phyloP scores from a whole-genome alignment of 2,329 filamentous ascomycete species.

The Tolypocladium ovalisporum region DNA sequence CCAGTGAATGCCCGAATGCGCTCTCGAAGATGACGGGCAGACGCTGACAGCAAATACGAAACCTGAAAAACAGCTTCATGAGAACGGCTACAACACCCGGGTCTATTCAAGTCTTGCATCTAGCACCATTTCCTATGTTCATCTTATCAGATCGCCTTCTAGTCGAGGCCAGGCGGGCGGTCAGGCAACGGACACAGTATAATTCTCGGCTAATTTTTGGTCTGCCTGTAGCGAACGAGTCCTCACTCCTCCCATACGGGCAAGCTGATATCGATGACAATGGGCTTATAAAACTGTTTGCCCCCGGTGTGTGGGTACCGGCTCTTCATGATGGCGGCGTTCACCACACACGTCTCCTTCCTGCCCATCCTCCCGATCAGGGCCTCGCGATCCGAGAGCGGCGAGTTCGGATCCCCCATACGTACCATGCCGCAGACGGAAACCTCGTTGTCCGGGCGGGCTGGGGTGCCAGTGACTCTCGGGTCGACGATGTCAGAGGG shows the following conservation, averaged over 20 bases:
- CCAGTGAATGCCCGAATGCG: background rate
- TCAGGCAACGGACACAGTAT: too few species aligned
- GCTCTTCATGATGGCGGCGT: constrained; percentile 63
- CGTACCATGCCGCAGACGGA: background rate
- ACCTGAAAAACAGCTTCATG: too few species aligned
- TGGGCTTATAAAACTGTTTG: constrained; percentile 63
- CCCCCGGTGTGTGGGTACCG: constrained; percentile 52
- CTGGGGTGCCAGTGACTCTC: background rate
- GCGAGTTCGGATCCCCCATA: constrained; percentile 19
- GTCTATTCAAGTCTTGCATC: too few species aligned
- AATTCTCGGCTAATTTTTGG: too few species aligned
- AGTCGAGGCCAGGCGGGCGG: too few species aligned
- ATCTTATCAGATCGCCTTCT: too few species aligned
- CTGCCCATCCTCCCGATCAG: constrained; percentile 32
- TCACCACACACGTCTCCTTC: constrained; percentile 66
- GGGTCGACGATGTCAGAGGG: too few species aligned
- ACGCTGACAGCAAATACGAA: too few species aligned
- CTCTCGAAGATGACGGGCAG: too few species aligned
- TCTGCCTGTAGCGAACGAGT: background rate
- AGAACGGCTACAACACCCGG: too few species aligned
- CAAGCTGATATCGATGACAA: constrained; percentile 73
- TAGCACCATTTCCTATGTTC: too few species aligned
- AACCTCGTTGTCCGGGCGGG: background rate
- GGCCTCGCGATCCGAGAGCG: constrained; percentile 28
- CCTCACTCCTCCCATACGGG: constrained; percentile 31